Conservation (phyloP, 2,329 filamentous ascomycete species). For the Venturia effusa region DNA sequence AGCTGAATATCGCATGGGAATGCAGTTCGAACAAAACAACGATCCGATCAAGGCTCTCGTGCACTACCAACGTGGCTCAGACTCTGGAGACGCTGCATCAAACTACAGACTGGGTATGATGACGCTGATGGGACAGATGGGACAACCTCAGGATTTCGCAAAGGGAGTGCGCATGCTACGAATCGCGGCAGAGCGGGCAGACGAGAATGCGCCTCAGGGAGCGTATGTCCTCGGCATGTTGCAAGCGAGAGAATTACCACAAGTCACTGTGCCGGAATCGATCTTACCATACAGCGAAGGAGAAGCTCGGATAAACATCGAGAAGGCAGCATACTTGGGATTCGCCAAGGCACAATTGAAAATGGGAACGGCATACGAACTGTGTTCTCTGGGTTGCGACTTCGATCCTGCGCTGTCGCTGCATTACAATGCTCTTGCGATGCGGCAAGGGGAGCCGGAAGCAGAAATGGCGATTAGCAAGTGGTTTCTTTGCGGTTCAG, state of each 20-base stretch:
- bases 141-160: constrained; percentile 70
- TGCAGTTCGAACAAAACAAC: constrained; percentile 94
- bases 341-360: constrained; percentile 96
- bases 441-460: constrained; percentile 84
- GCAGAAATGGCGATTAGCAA: constrained; percentile 94
- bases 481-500: constrained; percentile 95
- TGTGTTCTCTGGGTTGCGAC: constrained; percentile 86
- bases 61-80: constrained; percentile 77
- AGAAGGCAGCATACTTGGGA: constrained; percentile 90
- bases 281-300: constrained; percentile 62
- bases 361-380: constrained; percentile 91
- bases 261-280: constrained; percentile 67
- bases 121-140: constrained; percentile 87
- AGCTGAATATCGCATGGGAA: constrained; percentile 93
- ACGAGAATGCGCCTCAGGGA: constrained; percentile 94
- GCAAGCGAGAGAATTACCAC: constrained; percentile 78
- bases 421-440: constrained; percentile 90
- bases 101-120: constrained; percentile 91
- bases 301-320: constrained; percentile 74
- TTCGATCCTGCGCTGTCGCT: constrained; percentile 88
- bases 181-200: constrained; percentile 71
- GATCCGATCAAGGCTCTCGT: constrained; percentile 83
- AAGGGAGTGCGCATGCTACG: constrained; percentile 73
- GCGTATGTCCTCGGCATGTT: constrained; percentile 96
- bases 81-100: constrained; percentile 75